Conservation (phyloP, 2,329 filamentous ascomycete genomes). For the Neonectria ditissima region DNA sequence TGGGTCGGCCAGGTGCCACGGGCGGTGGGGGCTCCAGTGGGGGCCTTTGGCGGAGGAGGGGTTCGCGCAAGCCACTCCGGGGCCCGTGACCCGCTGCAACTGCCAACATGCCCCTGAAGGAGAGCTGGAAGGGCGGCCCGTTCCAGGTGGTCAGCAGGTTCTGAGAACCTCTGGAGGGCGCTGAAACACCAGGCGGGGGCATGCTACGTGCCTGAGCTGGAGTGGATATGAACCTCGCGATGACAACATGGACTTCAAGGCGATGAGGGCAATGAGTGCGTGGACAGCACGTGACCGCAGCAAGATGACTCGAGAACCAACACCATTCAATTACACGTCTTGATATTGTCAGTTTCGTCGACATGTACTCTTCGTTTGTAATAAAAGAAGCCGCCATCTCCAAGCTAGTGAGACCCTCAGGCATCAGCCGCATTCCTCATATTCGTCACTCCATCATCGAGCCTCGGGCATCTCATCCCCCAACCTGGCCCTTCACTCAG, state of each 20-base stretch:
- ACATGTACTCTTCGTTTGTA: not conserved
- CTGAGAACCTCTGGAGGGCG: conserved; percentile 6
- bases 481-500: not conserved
- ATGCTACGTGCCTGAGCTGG: not conserved
- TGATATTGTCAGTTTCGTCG: too few species aligned
- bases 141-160: conserved; percentile 1
- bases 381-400: too few species aligned
- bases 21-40: not conserved
- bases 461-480: conserved; percentile 15
- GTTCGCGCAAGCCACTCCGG: conserved; percentile 16
- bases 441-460: not conserved
- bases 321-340: not conserved
- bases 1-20: not conserved
- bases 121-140: not conserved
- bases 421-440: not conserved
- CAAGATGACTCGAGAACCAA: not conserved
- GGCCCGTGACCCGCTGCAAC: conserved; percentile 19
- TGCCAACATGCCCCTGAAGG: conserved; percentile 7
- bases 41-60: not conserved
- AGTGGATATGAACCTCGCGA: not conserved
- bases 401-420: too few species aligned
- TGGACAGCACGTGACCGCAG: not conserved
- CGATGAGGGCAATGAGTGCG: not conserved
- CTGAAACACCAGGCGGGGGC: not conserved
- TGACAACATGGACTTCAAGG: not conserved